phyloP scores from a whole-genome alignment of 805 yeast genomes.

The Pichia thaimueangensis region DNA sequence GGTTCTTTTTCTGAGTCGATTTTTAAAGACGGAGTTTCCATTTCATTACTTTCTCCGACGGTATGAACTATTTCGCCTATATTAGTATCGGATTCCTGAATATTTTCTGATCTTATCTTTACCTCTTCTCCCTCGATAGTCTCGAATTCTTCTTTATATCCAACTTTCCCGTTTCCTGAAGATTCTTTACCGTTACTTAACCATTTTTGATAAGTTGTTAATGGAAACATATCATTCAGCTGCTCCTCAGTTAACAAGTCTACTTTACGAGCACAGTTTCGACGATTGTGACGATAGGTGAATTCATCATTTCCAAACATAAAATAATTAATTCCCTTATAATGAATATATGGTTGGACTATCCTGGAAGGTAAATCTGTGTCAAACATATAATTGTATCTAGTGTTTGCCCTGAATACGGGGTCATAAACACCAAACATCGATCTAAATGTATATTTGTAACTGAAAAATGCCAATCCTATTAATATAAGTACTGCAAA shows the following conservation, averaged over 20 bases:
- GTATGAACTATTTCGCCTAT: too few species aligned
- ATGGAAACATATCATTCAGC: constrained; percentile 56
- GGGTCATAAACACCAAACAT: constrained; percentile 47
- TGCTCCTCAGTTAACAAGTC: constrained; percentile 39
- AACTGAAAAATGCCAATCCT: constrained; percentile 52
- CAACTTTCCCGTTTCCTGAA: constrained; percentile 33
- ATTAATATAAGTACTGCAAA: constrained; percentile 54
- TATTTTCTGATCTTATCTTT: too few species aligned
- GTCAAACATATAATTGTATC: constrained; percentile 16
- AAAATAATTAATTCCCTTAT: constrained; percentile 4
- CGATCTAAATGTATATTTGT: constrained; percentile 53
- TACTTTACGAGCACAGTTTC: constrained; percentile 41
- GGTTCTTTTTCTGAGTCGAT: background rate
- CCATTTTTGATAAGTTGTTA: constrained; percentile 54
- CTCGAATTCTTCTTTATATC: constrained; percentile 35
- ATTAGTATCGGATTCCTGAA: too few species aligned
- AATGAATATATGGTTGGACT: constrained; percentile 11
- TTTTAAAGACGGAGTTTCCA: background rate
- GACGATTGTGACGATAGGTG: constrained; percentile 13
- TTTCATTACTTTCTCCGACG: too few species aligned
- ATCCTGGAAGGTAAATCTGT: background rate
- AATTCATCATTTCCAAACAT: constrained; percentile 5
- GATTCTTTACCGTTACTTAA: constrained; percentile 53
- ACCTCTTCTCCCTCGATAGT: constrained; percentile 24
- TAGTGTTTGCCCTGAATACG: constrained; percentile 7